Percentiles rank a stretch among this genome's conserved stretches.
Conservation (phyloP, 129 eudicot species). For the Oenanthe sinensis region DNA sequence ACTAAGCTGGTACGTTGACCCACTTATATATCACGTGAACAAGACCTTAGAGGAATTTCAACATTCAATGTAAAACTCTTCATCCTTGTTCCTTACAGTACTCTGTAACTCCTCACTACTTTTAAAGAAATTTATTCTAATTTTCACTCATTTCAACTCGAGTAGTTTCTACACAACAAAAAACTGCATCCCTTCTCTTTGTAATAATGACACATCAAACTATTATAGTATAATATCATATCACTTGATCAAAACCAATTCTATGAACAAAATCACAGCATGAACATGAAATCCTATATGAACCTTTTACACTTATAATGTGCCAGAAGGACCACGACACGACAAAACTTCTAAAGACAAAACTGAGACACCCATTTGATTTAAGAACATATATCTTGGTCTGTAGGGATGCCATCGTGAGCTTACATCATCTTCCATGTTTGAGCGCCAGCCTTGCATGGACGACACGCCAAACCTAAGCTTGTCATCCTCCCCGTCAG, state of each 20-base stretch:
- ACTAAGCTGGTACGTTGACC: background rate
- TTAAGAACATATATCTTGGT: background rate
- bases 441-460: conserved; percentile 94
- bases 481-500: conserved; percentile 66
- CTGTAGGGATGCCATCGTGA: background rate
- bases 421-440: conserved; percentile 97
- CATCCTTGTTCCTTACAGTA: background rate
- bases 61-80: background rate
- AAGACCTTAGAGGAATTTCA: background rate
- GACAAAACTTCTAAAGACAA: background rate
- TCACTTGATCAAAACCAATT: background rate
- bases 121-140: background rate
- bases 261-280: background rate
- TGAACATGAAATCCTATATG: background rate
- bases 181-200: background rate
- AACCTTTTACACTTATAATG: background rate
- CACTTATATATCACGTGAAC: background rate
- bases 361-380: background rate
- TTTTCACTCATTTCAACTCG: background rate
- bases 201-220: background rate
- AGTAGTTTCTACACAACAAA: background rate
- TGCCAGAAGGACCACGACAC: background rate
- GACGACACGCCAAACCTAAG: conserved; percentile 77
- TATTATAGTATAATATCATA: background rate
- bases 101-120: background rate